These are phyloP conservation scores for Monosporozyma yasuniensis DNA, from an alignment of 805 yeast genomes.

Conservation along the genomic window DNA sequence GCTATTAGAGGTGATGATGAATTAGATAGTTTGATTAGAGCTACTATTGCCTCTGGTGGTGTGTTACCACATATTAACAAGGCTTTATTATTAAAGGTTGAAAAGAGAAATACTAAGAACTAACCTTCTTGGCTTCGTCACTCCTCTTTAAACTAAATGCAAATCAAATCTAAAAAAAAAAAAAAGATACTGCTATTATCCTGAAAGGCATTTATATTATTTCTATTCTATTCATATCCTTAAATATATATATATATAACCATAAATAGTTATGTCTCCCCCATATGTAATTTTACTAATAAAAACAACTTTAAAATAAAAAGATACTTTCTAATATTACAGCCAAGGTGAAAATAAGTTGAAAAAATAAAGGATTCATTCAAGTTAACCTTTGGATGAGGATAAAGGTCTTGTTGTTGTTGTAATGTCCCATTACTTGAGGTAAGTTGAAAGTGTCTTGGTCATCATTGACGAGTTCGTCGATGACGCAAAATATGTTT, in stretches of 20 bases:
- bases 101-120: constrained; percentile 15
- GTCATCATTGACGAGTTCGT: no score
- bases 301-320: neutral
- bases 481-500: no score
- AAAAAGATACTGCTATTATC: neutral
- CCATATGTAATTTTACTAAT: constrained; percentile 2
- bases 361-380: no score
- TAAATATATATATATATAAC: neutral
- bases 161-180: neutral
- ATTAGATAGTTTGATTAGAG: constrained; percentile 84
- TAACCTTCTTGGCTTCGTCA: neutral
- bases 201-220: neutral
- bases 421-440: no score
- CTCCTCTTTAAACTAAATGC: neutral
- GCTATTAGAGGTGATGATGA: constrained; percentile 99
- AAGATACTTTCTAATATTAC: no score
- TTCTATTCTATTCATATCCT: neutral
- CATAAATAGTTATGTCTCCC: neutral
- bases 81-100: constrained; percentile 69
- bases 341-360: no score
- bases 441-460: no score
- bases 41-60: constrained; percentile 97
- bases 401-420: no score
- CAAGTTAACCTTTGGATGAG: no score
- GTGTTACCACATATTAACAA: constrained; percentile 90